phyloP scores from a whole-genome alignment of 768 basidiomycete genomes.

The Lepiota venenata region DNA sequence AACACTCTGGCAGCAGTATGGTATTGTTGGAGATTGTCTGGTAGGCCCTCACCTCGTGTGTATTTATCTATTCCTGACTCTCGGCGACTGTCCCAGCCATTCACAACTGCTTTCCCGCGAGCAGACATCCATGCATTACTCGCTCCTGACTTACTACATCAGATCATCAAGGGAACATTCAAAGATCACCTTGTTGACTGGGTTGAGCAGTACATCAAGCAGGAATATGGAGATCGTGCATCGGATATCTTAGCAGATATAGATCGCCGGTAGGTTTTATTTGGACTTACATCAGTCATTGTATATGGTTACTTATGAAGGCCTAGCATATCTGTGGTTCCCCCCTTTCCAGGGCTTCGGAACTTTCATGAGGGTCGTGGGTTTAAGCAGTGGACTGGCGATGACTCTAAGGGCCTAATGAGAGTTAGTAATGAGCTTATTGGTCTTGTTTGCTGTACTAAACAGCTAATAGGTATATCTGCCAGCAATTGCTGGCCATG shows the following conservation, averaged over 20 bases:
- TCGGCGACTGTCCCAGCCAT: slow-evolving; percentile 23
- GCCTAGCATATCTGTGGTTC: slow-evolving; percentile 21
- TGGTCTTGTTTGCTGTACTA: background rate
- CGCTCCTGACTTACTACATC: slow-evolving; percentile 29
- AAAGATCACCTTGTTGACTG: slow-evolving; percentile 39
- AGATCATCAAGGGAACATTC: too few relatives aligned
- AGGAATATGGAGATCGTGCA: background rate
- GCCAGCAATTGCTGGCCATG: slow-evolving; percentile 16
- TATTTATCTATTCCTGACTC: background rate
- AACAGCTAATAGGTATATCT: slow-evolving; percentile 17
- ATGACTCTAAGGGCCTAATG: slow-evolving; percentile 35
- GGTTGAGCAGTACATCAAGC: slow-evolving; percentile 27
- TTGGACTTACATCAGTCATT: too few relatives aligned
- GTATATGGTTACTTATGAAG: too few relatives aligned
- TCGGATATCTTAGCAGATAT: slow-evolving; percentile 1
- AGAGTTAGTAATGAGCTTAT: slow-evolving; percentile 26
- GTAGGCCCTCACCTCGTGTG: background rate
- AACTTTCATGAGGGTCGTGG: slow-evolving; percentile 24
- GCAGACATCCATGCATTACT: slow-evolving; percentile 31
- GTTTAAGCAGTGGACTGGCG: slow-evolving; percentile 34
- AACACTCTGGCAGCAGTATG: slow-evolving; percentile 6
- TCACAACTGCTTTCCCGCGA: slow-evolving; percentile 25
- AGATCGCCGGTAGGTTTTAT: background rate
- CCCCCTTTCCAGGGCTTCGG: too few relatives aligned
- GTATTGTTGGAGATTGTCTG: too few relatives aligned